phyloP scores from a whole-genome alignment of 495 filamentous ascomycete genomes.

The Penicillium maclennaniae region DNA sequence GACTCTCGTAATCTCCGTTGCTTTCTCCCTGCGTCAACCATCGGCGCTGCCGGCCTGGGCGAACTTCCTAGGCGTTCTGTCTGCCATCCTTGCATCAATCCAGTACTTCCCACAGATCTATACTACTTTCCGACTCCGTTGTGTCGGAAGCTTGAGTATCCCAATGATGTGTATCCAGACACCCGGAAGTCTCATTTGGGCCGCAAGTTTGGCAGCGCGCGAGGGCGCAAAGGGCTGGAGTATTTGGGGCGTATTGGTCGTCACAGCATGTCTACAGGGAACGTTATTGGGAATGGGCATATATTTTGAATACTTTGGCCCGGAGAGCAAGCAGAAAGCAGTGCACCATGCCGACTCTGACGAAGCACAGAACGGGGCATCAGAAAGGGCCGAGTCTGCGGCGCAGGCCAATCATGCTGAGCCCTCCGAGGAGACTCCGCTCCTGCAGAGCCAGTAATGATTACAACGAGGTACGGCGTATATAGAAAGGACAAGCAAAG shows the following conservation, averaged over 20 bases:
- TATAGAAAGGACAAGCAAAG: slow-evolving; percentile 6
- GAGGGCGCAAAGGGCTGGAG: slow-evolving; percentile 87
- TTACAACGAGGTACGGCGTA: neutral
- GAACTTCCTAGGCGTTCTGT: slow-evolving; percentile 73
- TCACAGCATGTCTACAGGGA: slow-evolving; percentile 85
- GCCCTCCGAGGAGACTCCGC: slow-evolving; percentile 47
- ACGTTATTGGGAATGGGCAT: slow-evolving; percentile 76
- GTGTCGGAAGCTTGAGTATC: slow-evolving; percentile 85
- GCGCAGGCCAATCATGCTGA: slow-evolving; percentile 27
- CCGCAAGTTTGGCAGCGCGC: slow-evolving; percentile 74
- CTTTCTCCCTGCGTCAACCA: slow-evolving; percentile 56
- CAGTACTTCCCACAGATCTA: slow-evolving; percentile 96
- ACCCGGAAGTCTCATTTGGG: slow-evolving; percentile 85
- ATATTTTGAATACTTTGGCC: slow-evolving; percentile 61
- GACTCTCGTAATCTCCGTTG: slow-evolving; percentile 61
- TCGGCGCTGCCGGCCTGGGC: slow-evolving; percentile 68
- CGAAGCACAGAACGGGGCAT: slow-evolving; percentile 30
- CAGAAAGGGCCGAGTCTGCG: slow-evolving; percentile 8
- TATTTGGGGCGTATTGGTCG: slow-evolving; percentile 82
- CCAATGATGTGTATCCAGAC: slow-evolving; percentile 99
- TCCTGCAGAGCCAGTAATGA: slow-evolving; percentile 32
- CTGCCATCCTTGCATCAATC: slow-evolving; percentile 73
- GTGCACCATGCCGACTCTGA: slow-evolving; percentile 32
- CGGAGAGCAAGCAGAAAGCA: slow-evolving; percentile 30
- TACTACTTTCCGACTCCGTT: slow-evolving; percentile 78